Conservation (phyloP, 495 filamentous ascomycete genomes). For the Penicillium flavigenum region DNA sequence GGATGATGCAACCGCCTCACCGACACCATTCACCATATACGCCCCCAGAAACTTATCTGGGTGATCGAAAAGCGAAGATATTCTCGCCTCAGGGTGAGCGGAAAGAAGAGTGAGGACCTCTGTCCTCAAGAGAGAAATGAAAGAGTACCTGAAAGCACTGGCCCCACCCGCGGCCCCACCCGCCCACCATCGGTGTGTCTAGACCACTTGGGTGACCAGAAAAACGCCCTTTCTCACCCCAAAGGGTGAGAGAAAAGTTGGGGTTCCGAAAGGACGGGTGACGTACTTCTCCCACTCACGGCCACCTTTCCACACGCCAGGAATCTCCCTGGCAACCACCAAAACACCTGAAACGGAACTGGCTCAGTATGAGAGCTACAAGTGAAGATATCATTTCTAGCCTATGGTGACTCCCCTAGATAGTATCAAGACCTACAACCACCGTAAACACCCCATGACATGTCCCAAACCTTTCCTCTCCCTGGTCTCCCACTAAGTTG, state of each 20-base stretch:
- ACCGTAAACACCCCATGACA: too few species aligned
- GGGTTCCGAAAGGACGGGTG: not conserved
- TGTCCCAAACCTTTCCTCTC: too few species aligned
- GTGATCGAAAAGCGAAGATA: constrained; percentile 1
- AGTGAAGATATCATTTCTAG: not conserved
- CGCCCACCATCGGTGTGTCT: not conserved
- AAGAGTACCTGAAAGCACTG: constrained; percentile 2
- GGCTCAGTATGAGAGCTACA: constrained; percentile 1
- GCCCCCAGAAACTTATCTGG: not conserved
- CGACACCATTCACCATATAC: not conserved
- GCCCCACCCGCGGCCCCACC: too few species aligned
- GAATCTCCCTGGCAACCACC: not conserved
- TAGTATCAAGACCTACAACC: too few species aligned
- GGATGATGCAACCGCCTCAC: not conserved
- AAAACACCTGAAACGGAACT: not conserved
- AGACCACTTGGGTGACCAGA: not conserved
- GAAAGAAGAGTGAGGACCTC: constrained; percentile 1
- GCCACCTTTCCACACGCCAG: not conserved
- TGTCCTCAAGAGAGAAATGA: not conserved
- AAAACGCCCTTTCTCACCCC: not conserved
- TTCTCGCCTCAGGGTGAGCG: not conserved
- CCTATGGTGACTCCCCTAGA: too few species aligned
- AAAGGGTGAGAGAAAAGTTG: not conserved
- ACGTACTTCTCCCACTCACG: too few species aligned
- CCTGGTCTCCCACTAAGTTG: too few species aligned